phyloP scores from a whole-genome alignment of 257 asterid genomes.

The Capsicum chinense region DNA sequence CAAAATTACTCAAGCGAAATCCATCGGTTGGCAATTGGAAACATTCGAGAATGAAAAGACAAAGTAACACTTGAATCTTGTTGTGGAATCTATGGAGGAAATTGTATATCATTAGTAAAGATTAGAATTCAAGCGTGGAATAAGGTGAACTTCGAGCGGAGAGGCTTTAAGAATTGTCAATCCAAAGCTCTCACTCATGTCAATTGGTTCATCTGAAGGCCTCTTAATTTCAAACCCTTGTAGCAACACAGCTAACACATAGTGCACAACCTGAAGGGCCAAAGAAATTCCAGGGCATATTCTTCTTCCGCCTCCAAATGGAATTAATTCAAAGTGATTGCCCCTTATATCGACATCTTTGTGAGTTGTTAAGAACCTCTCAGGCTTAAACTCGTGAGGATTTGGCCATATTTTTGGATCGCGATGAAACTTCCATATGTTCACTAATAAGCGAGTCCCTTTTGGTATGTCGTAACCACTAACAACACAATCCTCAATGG shows the following conservation, averaged over 20 bases:
- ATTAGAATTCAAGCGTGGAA: slow-evolving; percentile 40
- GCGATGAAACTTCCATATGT: slow-evolving; percentile 50
- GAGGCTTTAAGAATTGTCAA: slow-evolving; percentile 40
- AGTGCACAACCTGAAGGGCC: slow-evolving; percentile 34
- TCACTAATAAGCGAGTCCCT: slow-evolving; percentile 52
- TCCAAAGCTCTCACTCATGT: slow-evolving; percentile 58
- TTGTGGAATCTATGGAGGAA: too few relatives aligned
- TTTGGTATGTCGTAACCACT: slow-evolving; percentile 49
- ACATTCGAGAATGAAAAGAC: too few relatives aligned
- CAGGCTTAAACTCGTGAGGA: slow-evolving; percentile 50
- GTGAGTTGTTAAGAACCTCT: slow-evolving; percentile 48
- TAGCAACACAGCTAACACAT: slow-evolving; percentile 44
- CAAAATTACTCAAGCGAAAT: too few relatives aligned
- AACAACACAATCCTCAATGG: slow-evolving; percentile 43
- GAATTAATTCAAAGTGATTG: slow-evolving; percentile 48
- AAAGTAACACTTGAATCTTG: too few relatives aligned
- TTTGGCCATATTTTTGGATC: slow-evolving; percentile 56
- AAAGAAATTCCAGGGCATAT: slow-evolving; percentile 47
- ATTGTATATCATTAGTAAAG: slow-evolving; percentile 23
- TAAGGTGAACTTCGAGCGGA: slow-evolving; percentile 44
- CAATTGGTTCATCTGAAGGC: slow-evolving; percentile 34
- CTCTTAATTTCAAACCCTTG: slow-evolving; percentile 48
- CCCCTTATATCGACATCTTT: slow-evolving; percentile 49
- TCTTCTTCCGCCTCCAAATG: slow-evolving; percentile 63
- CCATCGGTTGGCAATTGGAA: too few relatives aligned